Evolutionary conservation across 768 basidiomycete genomes (phyloP).

Genomic region (Trametes cubensis): DNA sequence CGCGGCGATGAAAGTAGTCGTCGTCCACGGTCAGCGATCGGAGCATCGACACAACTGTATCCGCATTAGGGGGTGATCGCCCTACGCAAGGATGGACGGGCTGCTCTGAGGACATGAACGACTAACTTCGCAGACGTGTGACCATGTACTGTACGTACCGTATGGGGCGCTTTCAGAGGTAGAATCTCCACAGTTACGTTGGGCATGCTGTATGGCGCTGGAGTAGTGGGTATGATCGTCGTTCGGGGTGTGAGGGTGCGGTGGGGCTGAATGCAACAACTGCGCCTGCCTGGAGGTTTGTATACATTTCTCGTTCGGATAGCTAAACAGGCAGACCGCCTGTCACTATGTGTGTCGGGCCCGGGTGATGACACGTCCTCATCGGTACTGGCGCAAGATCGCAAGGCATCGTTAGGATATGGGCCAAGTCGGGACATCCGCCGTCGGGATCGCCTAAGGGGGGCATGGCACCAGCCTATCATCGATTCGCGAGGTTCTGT

Average conservation of each 20-base stretch:
- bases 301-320: too few species aligned
- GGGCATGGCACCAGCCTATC: too few species aligned
- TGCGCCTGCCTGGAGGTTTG: too few species aligned
- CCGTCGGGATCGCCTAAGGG: background rate
- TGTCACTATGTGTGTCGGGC: background rate
- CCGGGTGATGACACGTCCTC: too few species aligned
- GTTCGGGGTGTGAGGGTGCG: too few species aligned
- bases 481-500: background rate
- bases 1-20: slow-evolving; percentile 30
- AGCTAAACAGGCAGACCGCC: too few species aligned
- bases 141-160: background rate
- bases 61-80: slow-evolving; percentile 19
- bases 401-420: slow-evolving; percentile 1
- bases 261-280: too few species aligned
- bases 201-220: background rate
- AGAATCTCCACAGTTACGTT: background rate
- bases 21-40: slow-evolving; percentile 29
- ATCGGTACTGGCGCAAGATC: background rate
- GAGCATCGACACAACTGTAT: slow-evolving; percentile 22
- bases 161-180: background rate
- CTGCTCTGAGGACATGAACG: background rate
- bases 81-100: background rate
- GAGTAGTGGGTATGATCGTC: background rate
- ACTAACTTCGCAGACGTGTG: background rate
- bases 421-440: slow-evolving; percentile 5